Evolutionary conservation across 176 grass and related monocot species (phyloP).

Genomic region (Phragmites australis): DNA sequence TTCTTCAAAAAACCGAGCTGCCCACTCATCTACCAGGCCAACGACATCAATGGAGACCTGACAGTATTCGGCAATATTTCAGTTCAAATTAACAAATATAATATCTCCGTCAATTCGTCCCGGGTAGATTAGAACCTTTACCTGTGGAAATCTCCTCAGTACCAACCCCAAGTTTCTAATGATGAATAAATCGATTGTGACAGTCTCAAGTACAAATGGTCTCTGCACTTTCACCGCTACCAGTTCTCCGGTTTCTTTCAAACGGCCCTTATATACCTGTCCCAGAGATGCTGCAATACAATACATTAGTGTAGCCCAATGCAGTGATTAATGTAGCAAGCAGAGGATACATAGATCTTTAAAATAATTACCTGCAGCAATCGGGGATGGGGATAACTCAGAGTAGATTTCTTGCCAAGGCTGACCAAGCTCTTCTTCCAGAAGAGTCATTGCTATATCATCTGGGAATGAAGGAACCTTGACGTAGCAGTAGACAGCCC

Average conservation of each 20-base stretch:
- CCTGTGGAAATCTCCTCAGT: slow-evolving; percentile 87
- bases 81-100: slow-evolving; percentile 8
- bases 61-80: slow-evolving; percentile 7
- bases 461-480: slow-evolving; percentile 96
- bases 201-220: slow-evolving; percentile 92
- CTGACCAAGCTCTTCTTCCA: slow-evolving; percentile 89
- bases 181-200: slow-evolving; percentile 91
- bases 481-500: neutral
- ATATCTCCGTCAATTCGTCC: neutral
- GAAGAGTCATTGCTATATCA: slow-evolving; percentile 86
- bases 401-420: slow-evolving; percentile 92
- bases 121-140: slow-evolving; percentile 23
- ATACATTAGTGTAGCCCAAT: slow-evolving; percentile 26
- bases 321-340: neutral
- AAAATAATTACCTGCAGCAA: slow-evolving; percentile 75
- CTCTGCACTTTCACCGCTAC: slow-evolving; percentile 97
- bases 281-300: slow-evolving; percentile 77
- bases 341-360: neutral
- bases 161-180: slow-evolving; percentile 85
- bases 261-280: slow-evolving; percentile 92
- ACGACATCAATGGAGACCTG: slow-evolving; percentile 93
- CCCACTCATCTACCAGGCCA: slow-evolving; percentile 96
- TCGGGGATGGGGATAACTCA: slow-evolving; percentile 85
- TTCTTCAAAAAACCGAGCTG: slow-evolving; percentile 96
- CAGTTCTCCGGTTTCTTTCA: slow-evolving; percentile 91